Percentiles rank a stretch among this genome's conserved stretches.
phyloP scores from a whole-genome alignment of 345 rosid genomes.

The Boechera stricta region DNA sequence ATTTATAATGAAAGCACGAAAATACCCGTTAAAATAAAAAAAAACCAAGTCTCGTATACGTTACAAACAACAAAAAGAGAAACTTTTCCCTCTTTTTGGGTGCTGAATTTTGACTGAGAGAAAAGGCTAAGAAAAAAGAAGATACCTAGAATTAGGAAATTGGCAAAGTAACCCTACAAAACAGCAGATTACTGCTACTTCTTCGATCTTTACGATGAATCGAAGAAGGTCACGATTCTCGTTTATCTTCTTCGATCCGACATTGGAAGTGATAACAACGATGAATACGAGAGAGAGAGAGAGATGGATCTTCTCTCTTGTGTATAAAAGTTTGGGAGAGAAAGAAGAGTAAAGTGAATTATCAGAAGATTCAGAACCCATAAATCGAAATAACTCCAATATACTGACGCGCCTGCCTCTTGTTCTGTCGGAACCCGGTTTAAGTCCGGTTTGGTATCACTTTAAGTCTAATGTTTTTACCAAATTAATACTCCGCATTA shows the following conservation, averaged over 20 bases:
- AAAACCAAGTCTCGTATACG: conserved; percentile 7
- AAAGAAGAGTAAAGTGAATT: conserved; percentile 40
- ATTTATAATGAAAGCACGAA: conserved; percentile 11
- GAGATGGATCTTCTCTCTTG: conserved; percentile 34
- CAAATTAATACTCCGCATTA: background rate
- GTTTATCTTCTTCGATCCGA: conserved; percentile 24
- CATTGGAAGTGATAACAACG: conserved; percentile 21
- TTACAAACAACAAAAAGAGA: conserved; percentile 25
- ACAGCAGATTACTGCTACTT: conserved; percentile 33
- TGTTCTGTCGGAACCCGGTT: conserved; percentile 43
- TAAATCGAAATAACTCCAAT: conserved; percentile 35
- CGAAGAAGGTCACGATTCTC: conserved; percentile 10
- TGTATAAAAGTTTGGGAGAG: conserved; percentile 38
- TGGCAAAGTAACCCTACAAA: conserved; percentile 26
- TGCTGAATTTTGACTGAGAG: conserved; percentile 29
- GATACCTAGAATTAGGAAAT: conserved; percentile 43
- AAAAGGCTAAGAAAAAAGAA: conserved; percentile 26
- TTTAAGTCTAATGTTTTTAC: background rate
- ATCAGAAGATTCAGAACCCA: conserved; percentile 1
- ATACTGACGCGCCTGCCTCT: conserved; percentile 41
- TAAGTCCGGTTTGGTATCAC: conserved; percentile 29
- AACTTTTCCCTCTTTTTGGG: background rate
- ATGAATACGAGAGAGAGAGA: conserved; percentile 10
- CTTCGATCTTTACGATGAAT: conserved; percentile 10
- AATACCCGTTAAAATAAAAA: background rate